Evolutionary conservation across 441 rosid species (phyloP), one percentile per base, ranked within the genome.

Genomic region (Adansonia grandidieri): DNA sequence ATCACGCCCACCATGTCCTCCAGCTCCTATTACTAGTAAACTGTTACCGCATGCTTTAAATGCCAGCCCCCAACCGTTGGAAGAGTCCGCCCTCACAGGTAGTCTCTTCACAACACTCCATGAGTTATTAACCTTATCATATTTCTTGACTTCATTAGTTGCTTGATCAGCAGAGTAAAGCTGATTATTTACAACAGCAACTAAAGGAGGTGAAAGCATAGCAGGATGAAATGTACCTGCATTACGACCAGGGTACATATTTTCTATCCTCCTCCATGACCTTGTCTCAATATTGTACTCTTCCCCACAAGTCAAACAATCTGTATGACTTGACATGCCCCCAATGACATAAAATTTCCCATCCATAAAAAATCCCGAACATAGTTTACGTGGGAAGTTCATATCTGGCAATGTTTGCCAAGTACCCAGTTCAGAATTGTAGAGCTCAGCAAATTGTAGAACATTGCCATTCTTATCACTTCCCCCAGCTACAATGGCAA

Each of bases 291-390:
- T 73, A 37, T 88, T 84, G 67, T 83, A 87, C 79, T 85, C 91
- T 80, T 89, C 93, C 6, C 89, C 90, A 45, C 88, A 87, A 20
- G 84, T 80, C 53, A 88, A 75, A 50, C 82, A 57, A 20, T 75
- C 80, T 2, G 73, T 72, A 22, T 76, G 84, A 47, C 79, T 82
- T 6, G 76, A 85, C 82, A 80, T 81, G 40, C 89, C 91, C 17
- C 93, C 90, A n/a, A 89, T 68, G 48, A 88, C 85, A 58, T 87
- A 89, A 71, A 89, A 89, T 47, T 86, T 89, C 40, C 88, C 87
- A 10, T 89, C 93, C 90, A 89, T 89, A 78, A 89, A 89, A 65
- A 85, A 83, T 1, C 86, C 91, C 0, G 93, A 88, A 79, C 89
- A 86, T 75, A 88, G 68, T 74, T 85, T 88, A 68, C 93, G 85